These are phyloP conservation scores for Rhododendron molle DNA, from an alignment of 148 eudicot species.

Conservation along the genomic window DNA sequence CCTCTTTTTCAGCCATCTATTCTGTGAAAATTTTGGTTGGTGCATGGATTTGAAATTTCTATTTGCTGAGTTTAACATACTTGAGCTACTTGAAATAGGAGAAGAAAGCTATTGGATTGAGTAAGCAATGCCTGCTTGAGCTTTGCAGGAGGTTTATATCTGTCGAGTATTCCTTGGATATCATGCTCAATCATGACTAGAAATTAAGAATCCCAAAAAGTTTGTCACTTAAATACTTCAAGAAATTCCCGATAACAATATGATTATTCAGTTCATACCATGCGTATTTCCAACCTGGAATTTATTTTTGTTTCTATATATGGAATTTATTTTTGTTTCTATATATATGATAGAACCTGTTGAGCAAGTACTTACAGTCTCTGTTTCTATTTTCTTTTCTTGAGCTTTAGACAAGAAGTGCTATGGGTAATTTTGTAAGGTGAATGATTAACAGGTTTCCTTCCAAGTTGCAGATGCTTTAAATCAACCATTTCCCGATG, in stretches of 20 bases:
- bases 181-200: not conserved
- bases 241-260: not conserved
- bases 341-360: not conserved
- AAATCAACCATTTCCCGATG: conserved; percentile 88
- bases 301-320: not conserved
- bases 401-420: not conserved
- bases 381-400: not conserved
- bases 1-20: not conserved
- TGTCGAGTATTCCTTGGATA: not conserved
- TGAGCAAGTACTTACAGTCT: not conserved
- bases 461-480: conserved; percentile 96
- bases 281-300: not conserved
- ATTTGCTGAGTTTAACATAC: not conserved
- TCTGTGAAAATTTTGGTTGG: not conserved
- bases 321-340: not conserved
- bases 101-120: not conserved
- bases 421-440: not conserved
- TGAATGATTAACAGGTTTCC: conserved; percentile 48
- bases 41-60: not conserved
- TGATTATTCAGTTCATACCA: not conserved
- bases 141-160: not conserved
- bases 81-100: not conserved
- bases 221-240: not conserved
- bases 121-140: not conserved
- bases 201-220: not conserved